Evolutionary conservation across 129 eudicot genomes (phyloP), one percentile per base, ranked within the genome.

Genomic region (Artemisia annua): DNA sequence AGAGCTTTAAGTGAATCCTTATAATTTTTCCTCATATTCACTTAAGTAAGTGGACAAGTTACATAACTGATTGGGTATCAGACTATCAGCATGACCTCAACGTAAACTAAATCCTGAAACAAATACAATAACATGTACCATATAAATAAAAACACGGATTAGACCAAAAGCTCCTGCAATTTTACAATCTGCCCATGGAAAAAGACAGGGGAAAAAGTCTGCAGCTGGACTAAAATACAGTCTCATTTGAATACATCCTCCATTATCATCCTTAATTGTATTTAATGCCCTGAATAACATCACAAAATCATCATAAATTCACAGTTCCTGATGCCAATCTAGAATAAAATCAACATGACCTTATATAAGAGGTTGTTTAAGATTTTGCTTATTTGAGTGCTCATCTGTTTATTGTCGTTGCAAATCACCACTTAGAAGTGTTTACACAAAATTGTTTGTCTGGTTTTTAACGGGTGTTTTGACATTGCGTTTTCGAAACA

Each of bases 1-100:
- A 88, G 90, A 69, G 85, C 86, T 71, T 88, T 88, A 61, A 88
- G 80, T 14, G 95, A 88, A 72, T 88, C 91, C 55, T 86, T 86
- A 75, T 83, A 88, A 62, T 72, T 55, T 62, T 79, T 83, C 30
- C 90, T 69, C 83, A 88, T 87, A n/a, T 0, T 39, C 46, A 8
- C 46, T 39, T 7, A 1, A 8, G 10, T 39, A 39, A 39, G 46
- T 39, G 46, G 46, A 39, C 11, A 39, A 39, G 46, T 39, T 39
- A 39, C 46, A 39, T 39, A 39, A 39, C 46, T 39, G 9, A 39
- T 39, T 39, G 46, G 44, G 46, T 39, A 39, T 39, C 30, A 30
- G 35, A 30, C 35, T 30, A 30, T 30, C 46, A 39, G 46, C 2
- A 39, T 4, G 57, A 11, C 57, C 57, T 14, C 11, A 46, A 39